Evolutionary conservation across 495 filamentous ascomycete genomes (phyloP).

Genomic region (Barbatosphaeria neglecta): DNA sequence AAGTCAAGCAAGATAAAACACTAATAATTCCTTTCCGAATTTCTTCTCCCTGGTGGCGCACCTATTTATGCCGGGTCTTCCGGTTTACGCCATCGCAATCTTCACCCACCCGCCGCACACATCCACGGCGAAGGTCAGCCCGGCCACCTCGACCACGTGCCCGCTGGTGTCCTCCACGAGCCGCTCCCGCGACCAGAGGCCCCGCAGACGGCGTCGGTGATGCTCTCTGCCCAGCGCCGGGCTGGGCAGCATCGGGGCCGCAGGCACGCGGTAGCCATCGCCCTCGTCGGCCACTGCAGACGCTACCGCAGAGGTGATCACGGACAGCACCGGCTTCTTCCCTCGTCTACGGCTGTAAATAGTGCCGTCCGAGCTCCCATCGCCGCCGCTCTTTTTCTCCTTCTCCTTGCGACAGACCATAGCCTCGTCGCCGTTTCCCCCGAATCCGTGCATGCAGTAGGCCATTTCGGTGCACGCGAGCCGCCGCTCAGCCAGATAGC

Average conservation of each 20-base stretch:
- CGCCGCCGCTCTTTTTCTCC: background rate
- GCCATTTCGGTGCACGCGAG: background rate
- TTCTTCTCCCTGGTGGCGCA: too few species aligned
- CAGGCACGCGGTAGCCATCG: constrained; percentile 2
- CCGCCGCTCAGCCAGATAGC: background rate
- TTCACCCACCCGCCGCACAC: constrained; percentile 1
- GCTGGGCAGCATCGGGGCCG: constrained; percentile 13
- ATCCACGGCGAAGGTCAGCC: constrained; percentile 15
- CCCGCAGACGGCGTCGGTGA: too few species aligned
- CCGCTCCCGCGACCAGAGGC: constrained; percentile 4
- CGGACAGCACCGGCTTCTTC: too few species aligned
- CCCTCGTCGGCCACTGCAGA: background rate
- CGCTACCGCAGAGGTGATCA: too few species aligned
- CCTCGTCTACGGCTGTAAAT: too few species aligned
- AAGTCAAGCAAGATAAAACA: too few species aligned
- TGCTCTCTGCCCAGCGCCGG: constrained; percentile 13
- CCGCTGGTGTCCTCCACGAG: constrained; percentile 3
- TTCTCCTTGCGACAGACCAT: background rate
- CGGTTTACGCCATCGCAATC: background rate
- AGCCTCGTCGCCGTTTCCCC: background rate
- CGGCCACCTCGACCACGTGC: constrained; percentile 6
- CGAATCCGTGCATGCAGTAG: background rate
- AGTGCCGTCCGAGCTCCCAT: too few species aligned
- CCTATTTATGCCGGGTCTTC: too few species aligned
- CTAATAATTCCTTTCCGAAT: too few species aligned